Evolutionary conservation across 1,139 yeast genomes (phyloP).

Genomic region (Diutina scorzettiae): DNA sequence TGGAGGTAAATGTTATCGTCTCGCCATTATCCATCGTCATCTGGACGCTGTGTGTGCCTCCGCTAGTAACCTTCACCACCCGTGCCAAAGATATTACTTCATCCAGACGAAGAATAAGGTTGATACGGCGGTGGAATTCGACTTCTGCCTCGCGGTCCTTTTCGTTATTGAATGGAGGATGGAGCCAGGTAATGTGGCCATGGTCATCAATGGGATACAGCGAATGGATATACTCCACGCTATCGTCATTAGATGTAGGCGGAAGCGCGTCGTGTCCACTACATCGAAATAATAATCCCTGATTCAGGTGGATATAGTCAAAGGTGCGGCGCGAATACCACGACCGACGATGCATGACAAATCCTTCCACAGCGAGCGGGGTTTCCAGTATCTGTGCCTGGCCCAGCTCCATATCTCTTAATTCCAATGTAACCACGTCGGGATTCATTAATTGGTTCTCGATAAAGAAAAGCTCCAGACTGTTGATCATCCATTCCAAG

Average conservation of each 20-base stretch:
- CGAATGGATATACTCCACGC: background rate
- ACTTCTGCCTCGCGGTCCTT: background rate
- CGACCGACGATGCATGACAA: constrained; percentile 7
- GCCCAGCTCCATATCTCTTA: constrained; percentile 30
- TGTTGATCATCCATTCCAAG: constrained; percentile 60
- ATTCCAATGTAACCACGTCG: constrained; percentile 31
- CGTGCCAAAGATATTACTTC: background rate
- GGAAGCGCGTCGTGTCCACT: background rate
- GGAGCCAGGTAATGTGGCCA: background rate
- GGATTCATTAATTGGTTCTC: constrained; percentile 16
- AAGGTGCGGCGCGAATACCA: background rate
- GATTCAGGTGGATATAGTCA: background rate
- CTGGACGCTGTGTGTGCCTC: constrained; percentile 20
- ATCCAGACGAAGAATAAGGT: background rate
- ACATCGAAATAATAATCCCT: background rate
- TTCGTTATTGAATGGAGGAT: background rate
- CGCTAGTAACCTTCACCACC: background rate
- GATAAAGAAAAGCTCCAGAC: constrained; percentile 31
- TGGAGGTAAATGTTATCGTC: constrained; percentile 45
- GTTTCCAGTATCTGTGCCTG: no score
- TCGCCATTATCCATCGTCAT: constrained; percentile 38
- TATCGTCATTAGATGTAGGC: background rate
- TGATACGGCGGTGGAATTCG: background rate
- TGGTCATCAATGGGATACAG: constrained; percentile 2
- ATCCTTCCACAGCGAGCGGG: constrained; percentile 19